Conservation (phyloP, 1,284 basidiomycete species). For the Schizopora paradoxa region DNA sequence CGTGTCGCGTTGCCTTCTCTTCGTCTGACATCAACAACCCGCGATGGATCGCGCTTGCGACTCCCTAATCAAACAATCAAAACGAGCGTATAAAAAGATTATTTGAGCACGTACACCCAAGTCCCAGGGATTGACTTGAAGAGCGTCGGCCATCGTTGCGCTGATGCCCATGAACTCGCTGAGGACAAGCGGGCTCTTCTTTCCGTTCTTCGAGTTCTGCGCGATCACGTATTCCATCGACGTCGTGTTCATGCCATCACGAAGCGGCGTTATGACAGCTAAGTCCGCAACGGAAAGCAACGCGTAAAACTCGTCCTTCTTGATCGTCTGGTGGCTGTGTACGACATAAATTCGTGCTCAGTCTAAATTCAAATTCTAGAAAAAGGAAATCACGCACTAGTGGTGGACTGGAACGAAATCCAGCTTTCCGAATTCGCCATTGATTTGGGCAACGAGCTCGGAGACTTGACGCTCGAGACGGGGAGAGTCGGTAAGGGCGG, state of each 20-base stretch:
- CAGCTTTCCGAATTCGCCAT: slow-evolving; percentile 91
- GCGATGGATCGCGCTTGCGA: slow-evolving; percentile 90
- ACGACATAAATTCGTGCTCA: background rate
- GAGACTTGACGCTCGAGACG: slow-evolving; percentile 93
- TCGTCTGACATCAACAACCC: slow-evolving; percentile 77
- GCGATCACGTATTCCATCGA: slow-evolving; percentile 98
- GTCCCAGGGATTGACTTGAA: slow-evolving; percentile 88
- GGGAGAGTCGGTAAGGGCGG: slow-evolving; percentile 89
- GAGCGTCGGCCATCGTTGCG: slow-evolving; percentile 77
- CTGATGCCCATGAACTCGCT: slow-evolving; percentile 98
- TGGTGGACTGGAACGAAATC: slow-evolving; percentile 99
- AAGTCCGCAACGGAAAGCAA: slow-evolving; percentile 93
- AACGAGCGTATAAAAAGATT: slow-evolving; percentile 4
- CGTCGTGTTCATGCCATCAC: slow-evolving; percentile 99
- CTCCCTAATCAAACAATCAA: slow-evolving; percentile 49
- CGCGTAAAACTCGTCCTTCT: slow-evolving; percentile 98
- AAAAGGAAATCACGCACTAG: slow-evolving; percentile 75
- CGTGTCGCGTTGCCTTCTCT: slow-evolving; percentile 80
- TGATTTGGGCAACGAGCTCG: slow-evolving; percentile 95
- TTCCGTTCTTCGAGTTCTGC: slow-evolving; percentile 69
- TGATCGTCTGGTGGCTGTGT: slow-evolving; percentile 92
- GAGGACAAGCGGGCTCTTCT: slow-evolving; percentile 83
- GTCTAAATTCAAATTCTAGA: background rate
- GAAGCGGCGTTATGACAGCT: slow-evolving; percentile 91
- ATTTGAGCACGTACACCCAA: slow-evolving; percentile 52